Base-by-base conservation (phyloP, 129 eudicot species). In the Scalesia atractyloides region DNA sequence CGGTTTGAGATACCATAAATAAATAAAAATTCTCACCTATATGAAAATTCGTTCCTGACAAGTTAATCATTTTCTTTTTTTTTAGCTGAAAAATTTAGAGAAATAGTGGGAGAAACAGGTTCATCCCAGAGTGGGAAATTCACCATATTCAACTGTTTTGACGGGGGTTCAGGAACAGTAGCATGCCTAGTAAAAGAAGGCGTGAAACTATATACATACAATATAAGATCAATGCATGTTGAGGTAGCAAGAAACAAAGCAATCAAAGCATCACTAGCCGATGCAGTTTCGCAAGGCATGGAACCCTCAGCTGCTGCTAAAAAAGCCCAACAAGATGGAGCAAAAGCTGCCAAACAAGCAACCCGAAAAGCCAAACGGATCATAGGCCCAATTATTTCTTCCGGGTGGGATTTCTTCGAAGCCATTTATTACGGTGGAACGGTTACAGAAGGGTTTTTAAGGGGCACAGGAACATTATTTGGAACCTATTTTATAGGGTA, bases 391-490 rank as follows among this genome's bases (percentile, higher is more conserved):
- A 81, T 95, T 14, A 80, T 88, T 54, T 95, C 99, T 17, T 84
- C 88, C 2, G 89, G 96, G 17, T 95, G 99, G 99, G 97, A 91
- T 73, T 95, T 95, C 75, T 91, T 95, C 19, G 99, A 91, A 82
- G 90, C 96, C 3, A 72, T 95, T 50, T 88, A 95, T 68, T 91
- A 70, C 59, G 96, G 96, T 15, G 97, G 97, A 46, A 86, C 96
- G 12, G 7, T 85, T 51, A 83, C 96, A 0, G 96, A 95, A 74
- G 97, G 91, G 66, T 78, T 85, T 65, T 86, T 95, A 14, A 81
- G 96, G 76, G 95, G 96, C 16, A 81, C 95, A 2, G 97, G 99
- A 58, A 90, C 99, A 34, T 79, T 88, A 66, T 54, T 91, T 22
- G 99, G 99, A 39, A 80, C 99, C 7, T 95, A 89, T 51, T 75